Conservation (phyloP, 148 eudicot genomes). For the Dianthus caryophyllus region DNA sequence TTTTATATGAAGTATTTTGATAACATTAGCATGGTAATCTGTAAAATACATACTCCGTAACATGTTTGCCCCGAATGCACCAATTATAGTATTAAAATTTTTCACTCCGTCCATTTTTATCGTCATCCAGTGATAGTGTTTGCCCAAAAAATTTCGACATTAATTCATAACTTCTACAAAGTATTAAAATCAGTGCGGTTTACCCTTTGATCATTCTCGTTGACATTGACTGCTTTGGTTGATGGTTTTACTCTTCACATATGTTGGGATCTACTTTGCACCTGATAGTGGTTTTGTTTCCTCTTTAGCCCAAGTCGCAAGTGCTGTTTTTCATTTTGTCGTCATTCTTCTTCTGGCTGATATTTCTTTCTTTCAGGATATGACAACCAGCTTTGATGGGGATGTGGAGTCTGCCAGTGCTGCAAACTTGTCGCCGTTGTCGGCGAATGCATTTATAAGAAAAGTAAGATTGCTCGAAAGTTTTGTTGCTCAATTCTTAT, state of each 20-base stretch:
- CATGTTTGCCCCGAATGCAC: not conserved
- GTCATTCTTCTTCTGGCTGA: slow-evolving; percentile 1
- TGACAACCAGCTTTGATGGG: slow-evolving; percentile 21
- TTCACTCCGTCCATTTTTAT: not conserved
- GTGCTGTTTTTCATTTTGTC: not conserved
- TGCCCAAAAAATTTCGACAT: no score
- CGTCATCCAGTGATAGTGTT: not conserved
- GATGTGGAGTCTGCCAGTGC: slow-evolving; percentile 24
- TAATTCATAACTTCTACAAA: no score
- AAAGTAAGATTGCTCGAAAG: slow-evolving; percentile 44
- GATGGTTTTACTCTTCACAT: not conserved
- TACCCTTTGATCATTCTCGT: no score
- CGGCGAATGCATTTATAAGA: slow-evolving; percentile 39
- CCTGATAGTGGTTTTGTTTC: not conserved
- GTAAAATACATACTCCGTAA: not conserved
- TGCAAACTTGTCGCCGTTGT: slow-evolving; percentile 32
- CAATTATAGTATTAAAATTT: not conserved
- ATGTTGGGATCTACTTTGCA: not conserved
- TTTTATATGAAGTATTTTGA: not conserved
- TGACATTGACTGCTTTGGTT: not conserved
- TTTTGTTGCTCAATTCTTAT: not conserved
- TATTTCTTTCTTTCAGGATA: slow-evolving; percentile 34
- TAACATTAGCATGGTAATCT: not conserved
- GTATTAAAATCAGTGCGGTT: no score
- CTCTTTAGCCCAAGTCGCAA: not conserved